phyloP scores from a whole-genome alignment of 1,284 basidiomycete species.

The Wolfiporia cocos region DNA sequence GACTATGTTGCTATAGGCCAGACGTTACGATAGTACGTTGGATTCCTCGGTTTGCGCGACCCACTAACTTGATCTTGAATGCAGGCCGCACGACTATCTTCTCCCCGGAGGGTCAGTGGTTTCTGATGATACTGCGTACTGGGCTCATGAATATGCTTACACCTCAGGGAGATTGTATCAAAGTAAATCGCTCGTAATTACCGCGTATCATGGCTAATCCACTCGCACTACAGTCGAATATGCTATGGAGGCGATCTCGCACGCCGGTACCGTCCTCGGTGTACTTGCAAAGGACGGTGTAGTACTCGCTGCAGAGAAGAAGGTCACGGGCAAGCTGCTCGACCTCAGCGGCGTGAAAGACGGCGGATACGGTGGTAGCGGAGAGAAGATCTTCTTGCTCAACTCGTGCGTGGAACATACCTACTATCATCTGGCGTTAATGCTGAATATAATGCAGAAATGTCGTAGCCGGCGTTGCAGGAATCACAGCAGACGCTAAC shows the following conservation, averaged over 20 bases:
- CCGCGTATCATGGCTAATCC: background rate
- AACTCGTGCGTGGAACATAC: slow-evolving; percentile 85
- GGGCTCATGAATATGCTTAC: background rate
- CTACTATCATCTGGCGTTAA: no score
- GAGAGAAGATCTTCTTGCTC: slow-evolving; percentile 95
- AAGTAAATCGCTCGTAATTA: slow-evolving; percentile 46
- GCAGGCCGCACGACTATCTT: slow-evolving; percentile 91
- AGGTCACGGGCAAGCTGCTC: slow-evolving; percentile 95
- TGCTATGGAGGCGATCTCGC: slow-evolving; percentile 98
- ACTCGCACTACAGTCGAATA: slow-evolving; percentile 74
- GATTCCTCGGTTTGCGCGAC: slow-evolving; percentile 2
- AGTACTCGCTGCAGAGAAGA: slow-evolving; percentile 98
- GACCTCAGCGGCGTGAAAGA: slow-evolving; percentile 85
- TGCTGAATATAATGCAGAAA: slow-evolving; percentile 51
- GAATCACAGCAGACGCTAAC: slow-evolving; percentile 96
- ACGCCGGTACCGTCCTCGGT: slow-evolving; percentile 92
- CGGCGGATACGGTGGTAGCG: slow-evolving; percentile 88
- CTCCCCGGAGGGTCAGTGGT: slow-evolving; percentile 83
- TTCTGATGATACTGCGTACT: background rate
- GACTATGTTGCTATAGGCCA: slow-evolving; percentile 48
- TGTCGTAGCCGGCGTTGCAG: slow-evolving; percentile 92
- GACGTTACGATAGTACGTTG: slow-evolving; percentile 85
- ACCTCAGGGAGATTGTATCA: slow-evolving; percentile 80
- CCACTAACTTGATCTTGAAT: slow-evolving; percentile 14
- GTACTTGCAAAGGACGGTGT: slow-evolving; percentile 95